phyloP scores from a whole-genome alignment of 2,329 filamentous ascomycete genomes.

The Cordyceps javanica region DNA sequence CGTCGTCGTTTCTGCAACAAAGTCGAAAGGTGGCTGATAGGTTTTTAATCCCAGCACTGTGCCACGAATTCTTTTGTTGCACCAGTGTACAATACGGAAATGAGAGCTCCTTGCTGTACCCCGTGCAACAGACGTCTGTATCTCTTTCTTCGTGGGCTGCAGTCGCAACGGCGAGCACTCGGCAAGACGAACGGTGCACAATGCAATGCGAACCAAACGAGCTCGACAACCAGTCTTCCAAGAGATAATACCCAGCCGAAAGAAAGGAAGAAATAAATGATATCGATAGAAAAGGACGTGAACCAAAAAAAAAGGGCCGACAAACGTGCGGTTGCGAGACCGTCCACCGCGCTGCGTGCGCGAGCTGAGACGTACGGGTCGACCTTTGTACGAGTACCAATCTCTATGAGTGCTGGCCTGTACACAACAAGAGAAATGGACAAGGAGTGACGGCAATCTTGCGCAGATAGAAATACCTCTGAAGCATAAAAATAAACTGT shows the following conservation, averaged over 20 bases:
- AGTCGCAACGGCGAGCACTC: neutral
- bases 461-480: neutral
- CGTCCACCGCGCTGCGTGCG: neutral
- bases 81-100: neutral
- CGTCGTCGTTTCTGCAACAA: neutral
- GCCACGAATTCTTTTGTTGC: neutral
- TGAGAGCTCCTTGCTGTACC: neutral
- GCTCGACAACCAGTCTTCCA: neutral
- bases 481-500: neutral
- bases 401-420: neutral
- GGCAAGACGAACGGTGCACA: neutral
- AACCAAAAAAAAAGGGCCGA: neutral
- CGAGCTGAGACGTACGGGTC: neutral
- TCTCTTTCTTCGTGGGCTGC: neutral
- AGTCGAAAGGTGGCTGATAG: neutral
- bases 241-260: neutral
- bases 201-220: neutral
- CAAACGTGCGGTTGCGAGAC: neutral
- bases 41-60: neutral
- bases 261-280: neutral
- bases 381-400: neutral
- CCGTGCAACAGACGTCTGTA: conserved; percentile 6
- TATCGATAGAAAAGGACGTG: neutral
- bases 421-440: neutral
- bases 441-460: neutral